These are phyloP conservation scores for Lentinula boryana DNA, from an alignment of 768 basidiomycete species.

Conservation along the genomic window DNA sequence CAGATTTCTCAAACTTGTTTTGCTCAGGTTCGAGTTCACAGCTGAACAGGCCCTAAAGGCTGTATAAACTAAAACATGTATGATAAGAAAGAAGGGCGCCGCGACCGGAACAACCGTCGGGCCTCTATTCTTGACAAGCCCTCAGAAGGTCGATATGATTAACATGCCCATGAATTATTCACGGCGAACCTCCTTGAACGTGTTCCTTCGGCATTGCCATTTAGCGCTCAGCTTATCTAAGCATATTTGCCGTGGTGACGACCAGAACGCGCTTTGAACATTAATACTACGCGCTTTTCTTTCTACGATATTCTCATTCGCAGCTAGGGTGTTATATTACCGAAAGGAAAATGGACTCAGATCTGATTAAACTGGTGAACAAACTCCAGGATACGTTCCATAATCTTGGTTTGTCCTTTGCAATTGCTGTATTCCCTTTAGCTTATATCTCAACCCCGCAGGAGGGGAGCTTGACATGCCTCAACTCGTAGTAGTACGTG, in stretches of 20 bases:
- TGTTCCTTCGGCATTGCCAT: neutral
- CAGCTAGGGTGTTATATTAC: neutral
- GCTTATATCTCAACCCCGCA: slow-evolving; percentile 22
- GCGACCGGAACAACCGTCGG: too few relatives aligned
- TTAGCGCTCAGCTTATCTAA: neutral
- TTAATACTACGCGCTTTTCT: neutral
- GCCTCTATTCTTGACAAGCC: too few relatives aligned
- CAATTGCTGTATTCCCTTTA: slow-evolving; percentile 8
- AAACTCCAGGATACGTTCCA: slow-evolving; percentile 90
- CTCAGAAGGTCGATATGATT: too few relatives aligned
- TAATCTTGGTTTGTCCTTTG: slow-evolving; percentile 63
- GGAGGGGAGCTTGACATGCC: slow-evolving; percentile 93
- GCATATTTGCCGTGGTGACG: neutral
- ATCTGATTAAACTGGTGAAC: slow-evolving; percentile 92
- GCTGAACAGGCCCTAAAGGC: too few relatives aligned
- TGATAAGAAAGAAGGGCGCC: too few relatives aligned
- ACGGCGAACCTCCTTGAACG: neutral
- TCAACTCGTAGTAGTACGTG: slow-evolving; percentile 79
- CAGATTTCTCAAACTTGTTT: too few relatives aligned
- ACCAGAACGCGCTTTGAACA: neutral
- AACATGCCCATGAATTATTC: too few relatives aligned
- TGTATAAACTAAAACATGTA: too few relatives aligned
- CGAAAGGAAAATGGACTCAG: slow-evolving; percentile 68
- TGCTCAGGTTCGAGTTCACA: too few relatives aligned
- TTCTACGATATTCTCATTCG: slow-evolving; percentile 9